Evolutionary conservation across 2,329 filamentous ascomycete species (phyloP).

Genomic region (Aschersonia sp.): DNA sequence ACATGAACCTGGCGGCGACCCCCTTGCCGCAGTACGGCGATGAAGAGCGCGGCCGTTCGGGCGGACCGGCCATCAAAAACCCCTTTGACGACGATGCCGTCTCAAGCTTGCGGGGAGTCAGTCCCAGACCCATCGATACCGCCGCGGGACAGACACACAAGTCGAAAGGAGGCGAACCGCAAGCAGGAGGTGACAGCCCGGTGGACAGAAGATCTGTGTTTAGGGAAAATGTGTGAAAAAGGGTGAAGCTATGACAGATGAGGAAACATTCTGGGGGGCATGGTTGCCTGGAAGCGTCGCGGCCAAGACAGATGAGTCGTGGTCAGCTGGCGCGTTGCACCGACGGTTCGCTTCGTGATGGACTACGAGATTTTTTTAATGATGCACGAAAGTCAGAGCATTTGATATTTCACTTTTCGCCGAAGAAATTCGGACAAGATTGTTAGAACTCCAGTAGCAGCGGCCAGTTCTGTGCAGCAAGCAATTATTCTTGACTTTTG

Average conservation of each 20-base stretch:
- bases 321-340: too few species aligned
- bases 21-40: slow-evolving; percentile 15
- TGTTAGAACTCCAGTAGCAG: too few species aligned
- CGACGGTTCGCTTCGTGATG: too few species aligned
- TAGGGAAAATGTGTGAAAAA: slow-evolving; percentile 46
- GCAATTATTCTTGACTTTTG: too few species aligned
- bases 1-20: slow-evolving; percentile 31
- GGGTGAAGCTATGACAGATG: neutral
- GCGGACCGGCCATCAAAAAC: slow-evolving; percentile 24
- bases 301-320: too few species aligned
- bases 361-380: too few species aligned
- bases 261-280: too few species aligned
- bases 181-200: slow-evolving; percentile 36
- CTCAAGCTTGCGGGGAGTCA: slow-evolving; percentile 55
- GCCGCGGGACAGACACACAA: slow-evolving; percentile 14
- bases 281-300: too few species aligned
- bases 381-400: too few species aligned
- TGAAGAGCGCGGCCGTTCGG: slow-evolving; percentile 11
- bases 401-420: too few species aligned
- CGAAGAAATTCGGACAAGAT: too few species aligned
- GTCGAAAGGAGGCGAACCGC: slow-evolving; percentile 16
- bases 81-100: slow-evolving; percentile 60
- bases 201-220: slow-evolving; percentile 57
- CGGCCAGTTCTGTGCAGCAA: too few species aligned
- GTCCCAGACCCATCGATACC: slow-evolving; percentile 56